Evolutionary conservation across 345 rosid genomes (phyloP).

Genomic region (Noccaea bulbosa): DNA sequence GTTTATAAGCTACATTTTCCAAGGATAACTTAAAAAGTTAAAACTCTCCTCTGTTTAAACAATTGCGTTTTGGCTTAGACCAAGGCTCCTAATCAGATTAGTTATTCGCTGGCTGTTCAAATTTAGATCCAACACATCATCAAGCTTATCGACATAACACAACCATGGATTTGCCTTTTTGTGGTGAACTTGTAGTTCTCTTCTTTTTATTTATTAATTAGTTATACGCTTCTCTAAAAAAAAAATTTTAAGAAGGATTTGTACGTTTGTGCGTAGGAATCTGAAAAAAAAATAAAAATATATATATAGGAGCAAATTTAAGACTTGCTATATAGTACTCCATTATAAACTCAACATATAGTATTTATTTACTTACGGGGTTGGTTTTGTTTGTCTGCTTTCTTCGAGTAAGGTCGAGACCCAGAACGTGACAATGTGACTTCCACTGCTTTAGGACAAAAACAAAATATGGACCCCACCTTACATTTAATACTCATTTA

Average conservation of each 20-base stretch:
- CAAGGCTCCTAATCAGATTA: neutral
- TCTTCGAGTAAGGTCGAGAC: constrained; percentile 32
- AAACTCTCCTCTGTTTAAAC: neutral
- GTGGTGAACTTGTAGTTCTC: neutral
- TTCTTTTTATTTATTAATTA: neutral
- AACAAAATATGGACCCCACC: constrained; percentile 9
- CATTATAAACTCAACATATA: neutral
- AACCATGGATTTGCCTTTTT: neutral
- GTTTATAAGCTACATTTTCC: neutral
- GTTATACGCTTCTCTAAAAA: neutral
- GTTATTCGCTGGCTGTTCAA: no score
- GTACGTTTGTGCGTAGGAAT: constrained; percentile 32
- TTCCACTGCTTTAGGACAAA: constrained; percentile 38
- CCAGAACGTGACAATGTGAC: constrained; percentile 41
- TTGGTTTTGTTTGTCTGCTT: constrained; percentile 36
- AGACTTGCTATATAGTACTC: neutral
- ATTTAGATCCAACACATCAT: neutral
- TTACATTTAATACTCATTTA: neutral
- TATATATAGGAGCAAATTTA: neutral
- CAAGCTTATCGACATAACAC: constrained; percentile 22
- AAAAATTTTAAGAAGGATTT: neutral
- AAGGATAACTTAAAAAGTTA: neutral
- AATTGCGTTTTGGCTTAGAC: neutral
- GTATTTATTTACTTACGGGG: neutral
- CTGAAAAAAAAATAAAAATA: constrained; percentile 15